Conservation (phyloP, 2,329 filamentous ascomycete species). For the Pseudomassariella vexata region DNA sequence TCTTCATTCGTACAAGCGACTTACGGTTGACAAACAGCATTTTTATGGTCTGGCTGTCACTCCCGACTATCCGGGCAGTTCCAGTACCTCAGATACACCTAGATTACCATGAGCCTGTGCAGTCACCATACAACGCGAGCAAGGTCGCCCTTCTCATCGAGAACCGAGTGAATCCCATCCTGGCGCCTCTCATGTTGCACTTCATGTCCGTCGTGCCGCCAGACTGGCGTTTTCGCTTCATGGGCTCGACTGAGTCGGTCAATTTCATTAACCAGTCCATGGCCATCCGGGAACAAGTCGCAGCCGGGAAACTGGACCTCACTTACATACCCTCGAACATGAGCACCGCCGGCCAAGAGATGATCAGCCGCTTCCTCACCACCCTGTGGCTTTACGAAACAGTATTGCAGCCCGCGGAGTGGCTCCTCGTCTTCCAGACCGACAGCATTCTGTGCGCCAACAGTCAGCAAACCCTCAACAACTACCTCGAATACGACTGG, state of each 20-base stretch:
- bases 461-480: slow-evolving; percentile 37
- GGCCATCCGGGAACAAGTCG: slow-evolving; percentile 38
- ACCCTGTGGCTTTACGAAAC: slow-evolving; percentile 45
- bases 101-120: slow-evolving; percentile 23
- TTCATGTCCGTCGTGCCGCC: slow-evolving; percentile 51
- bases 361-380: slow-evolving; percentile 47
- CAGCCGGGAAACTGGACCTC: slow-evolving; percentile 42
- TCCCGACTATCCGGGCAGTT: slow-evolving; percentile 7
- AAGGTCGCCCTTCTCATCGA: slow-evolving; percentile 53
- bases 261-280: slow-evolving; percentile 35
- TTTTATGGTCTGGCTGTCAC: slow-evolving; percentile 6
- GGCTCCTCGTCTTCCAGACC: slow-evolving; percentile 48
- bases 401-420: slow-evolving; percentile 43
- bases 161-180: slow-evolving; percentile 39
- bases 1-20: neutral
- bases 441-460: slow-evolving; percentile 53
- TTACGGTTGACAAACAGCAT: slow-evolving; percentile 2
- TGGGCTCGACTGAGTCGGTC: slow-evolving; percentile 43
- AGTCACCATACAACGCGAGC: slow-evolving; percentile 36
- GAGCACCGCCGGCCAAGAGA: slow-evolving; percentile 43
- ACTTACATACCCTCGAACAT: slow-evolving; percentile 46
- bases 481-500: slow-evolving; percentile 48
- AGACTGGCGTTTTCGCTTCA: slow-evolving; percentile 53
- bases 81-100: slow-evolving; percentile 16
- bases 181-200: slow-evolving; percentile 49